Percentiles rank a stretch among this genome's conserved stretches.
Evolutionary conservation across 2,329 filamentous ascomycete genomes (phyloP).

Genomic region (Zymoseptoria ardabiliae): DNA sequence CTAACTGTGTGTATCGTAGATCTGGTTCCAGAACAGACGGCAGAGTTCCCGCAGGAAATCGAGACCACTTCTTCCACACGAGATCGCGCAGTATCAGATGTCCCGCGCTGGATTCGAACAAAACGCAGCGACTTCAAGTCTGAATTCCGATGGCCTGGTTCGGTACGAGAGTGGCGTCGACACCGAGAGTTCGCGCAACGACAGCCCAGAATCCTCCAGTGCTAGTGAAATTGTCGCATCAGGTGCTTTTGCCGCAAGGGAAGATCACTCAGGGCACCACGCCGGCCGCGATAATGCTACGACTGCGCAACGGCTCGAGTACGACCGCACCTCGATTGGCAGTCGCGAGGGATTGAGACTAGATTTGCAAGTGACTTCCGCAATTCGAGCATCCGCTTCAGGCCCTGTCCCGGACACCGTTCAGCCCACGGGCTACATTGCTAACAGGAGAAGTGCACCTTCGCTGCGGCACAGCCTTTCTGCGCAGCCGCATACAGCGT

Average conservation of each 20-base stretch:
- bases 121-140: background rate
- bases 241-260: background rate
- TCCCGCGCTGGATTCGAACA: slow-evolving; percentile 14
- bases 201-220: background rate
- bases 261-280: background rate
- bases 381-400: background rate
- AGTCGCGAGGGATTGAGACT: background rate
- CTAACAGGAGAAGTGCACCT: slow-evolving; percentile 40
- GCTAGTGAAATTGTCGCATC: background rate
- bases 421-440: slow-evolving; percentile 33
- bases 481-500: slow-evolving; percentile 1
- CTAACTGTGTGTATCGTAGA: slow-evolving; percentile 47
- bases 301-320: background rate
- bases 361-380: background rate
- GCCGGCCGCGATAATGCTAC: background rate
- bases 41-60: slow-evolving; percentile 90
- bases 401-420: background rate
- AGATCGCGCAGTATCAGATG: slow-evolving; percentile 47
- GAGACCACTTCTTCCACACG: slow-evolving; percentile 70
- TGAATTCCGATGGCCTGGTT: background rate
- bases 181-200: background rate
- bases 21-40: slow-evolving; percentile 94
- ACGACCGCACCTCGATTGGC: background rate
- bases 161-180: slow-evolving; percentile 1
- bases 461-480: slow-evolving; percentile 22